Evolutionary conservation across 345 rosid genomes (phyloP).

Genomic region (Acer saccharum): DNA sequence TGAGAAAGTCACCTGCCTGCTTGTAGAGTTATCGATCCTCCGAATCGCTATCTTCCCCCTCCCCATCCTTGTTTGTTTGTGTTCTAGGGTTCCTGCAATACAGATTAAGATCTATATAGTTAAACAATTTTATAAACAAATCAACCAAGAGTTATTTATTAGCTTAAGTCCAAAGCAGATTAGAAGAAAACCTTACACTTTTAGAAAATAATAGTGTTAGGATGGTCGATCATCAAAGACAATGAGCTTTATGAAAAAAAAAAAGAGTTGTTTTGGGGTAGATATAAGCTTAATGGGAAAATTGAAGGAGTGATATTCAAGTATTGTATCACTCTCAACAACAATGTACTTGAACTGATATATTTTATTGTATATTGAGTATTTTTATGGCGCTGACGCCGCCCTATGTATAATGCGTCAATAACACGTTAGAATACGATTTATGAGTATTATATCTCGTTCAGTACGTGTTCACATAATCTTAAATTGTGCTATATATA

Average conservation of each 20-base stretch:
- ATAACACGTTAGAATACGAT: too few relatives aligned
- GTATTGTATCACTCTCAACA: not conserved
- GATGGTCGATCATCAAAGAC: constrained; percentile 11
- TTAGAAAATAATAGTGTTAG: not conserved
- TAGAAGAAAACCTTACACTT: constrained; percentile 26
- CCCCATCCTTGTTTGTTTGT: constrained; percentile 32
- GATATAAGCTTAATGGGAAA: constrained; percentile 5
- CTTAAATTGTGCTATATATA: too few relatives aligned
- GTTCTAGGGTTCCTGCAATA: constrained; percentile 41
- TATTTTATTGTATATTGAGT: not conserved
- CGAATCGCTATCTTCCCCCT: constrained; percentile 51
- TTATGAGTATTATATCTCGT: not conserved
- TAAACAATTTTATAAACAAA: not conserved
- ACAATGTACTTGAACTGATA: not conserved
- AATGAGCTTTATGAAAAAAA: constrained; percentile 13
- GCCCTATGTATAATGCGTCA: not conserved
- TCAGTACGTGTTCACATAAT: too few relatives aligned
- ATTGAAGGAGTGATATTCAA: constrained; percentile 1
- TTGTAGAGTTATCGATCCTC: constrained; percentile 49
- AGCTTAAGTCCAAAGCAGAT: constrained; percentile 9
- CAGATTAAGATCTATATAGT: not conserved
- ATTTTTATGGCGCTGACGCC: not conserved
- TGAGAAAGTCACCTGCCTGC: constrained; percentile 54
- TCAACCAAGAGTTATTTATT: constrained; percentile 5
- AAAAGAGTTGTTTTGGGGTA: not conserved